Evolutionary conservation across 1,139 yeast species (phyloP), one percentile per base, ranked within the genome.

Genomic region (Blastobotrys elegans): DNA sequence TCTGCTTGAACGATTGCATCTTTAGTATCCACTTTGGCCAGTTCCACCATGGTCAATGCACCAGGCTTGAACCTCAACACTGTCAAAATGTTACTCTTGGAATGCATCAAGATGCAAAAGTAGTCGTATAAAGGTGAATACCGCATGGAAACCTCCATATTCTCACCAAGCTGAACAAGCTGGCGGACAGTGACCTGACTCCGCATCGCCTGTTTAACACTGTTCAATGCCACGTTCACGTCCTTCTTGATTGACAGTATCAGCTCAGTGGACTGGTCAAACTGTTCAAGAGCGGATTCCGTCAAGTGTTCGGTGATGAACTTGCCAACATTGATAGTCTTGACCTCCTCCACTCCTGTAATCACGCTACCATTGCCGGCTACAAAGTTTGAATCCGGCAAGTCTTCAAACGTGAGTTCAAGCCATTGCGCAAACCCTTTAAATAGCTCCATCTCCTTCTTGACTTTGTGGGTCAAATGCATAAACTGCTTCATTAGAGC

Each of bases 401-500:
- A 44, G 6, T 50, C 53, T 38, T 59, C 60, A 47, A 50, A 58
- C 6, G 50, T 41, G 34, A 57, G 50, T 20, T 58, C 60, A 32
- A 60, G 46, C 65, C 65, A 82, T 3, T 68, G 63, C 16, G 79
- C 62, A 53, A 77, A 80, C 33, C 75, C 68, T 43, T 71, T 72
- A 62, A 79, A 81, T 32, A 71, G 60, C 36, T 69, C 69, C 52
- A 75, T 79, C 51, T 81, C 86, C 31, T 73, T 72, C 54, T 76
- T 75, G 20, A 78, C 55, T 30, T 69, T 72, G 73, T 79, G 69
- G 34, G 79, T 68, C 26, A 70, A 64, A 21, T 63, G 63, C 56
- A 74, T 75, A 2, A 72, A 58, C 11, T 55, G 41, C 50, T 72
- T 70, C 26, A 79, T 54, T 16, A 73, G 45, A 1, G 48, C 46